Conservation (phyloP, 495 filamentous ascomycete species). For the Aspergillus olivimuriae region DNA sequence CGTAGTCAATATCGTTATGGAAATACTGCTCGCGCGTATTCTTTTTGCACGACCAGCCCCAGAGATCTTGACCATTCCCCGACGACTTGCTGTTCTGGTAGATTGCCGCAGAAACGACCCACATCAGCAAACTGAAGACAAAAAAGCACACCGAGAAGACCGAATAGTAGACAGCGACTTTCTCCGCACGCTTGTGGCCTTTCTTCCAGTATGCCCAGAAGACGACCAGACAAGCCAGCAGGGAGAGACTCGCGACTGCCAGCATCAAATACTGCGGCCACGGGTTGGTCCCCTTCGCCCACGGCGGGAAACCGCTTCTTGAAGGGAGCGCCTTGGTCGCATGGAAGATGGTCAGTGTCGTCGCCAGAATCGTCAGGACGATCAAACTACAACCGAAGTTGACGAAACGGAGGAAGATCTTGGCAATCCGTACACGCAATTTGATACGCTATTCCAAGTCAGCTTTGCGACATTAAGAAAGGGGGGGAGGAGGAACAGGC, state of each 20-base stretch:
- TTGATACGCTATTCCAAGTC: conserved; percentile 97
- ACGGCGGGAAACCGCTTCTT: conserved; percentile 74
- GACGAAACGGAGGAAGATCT: conserved; percentile 85
- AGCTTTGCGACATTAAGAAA: too few relatives aligned
- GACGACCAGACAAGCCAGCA: conserved; percentile 70
- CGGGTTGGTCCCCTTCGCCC: conserved; percentile 68
- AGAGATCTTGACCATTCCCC: conserved; percentile 76
- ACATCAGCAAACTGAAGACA: conserved; percentile 88
- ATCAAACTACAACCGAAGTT: conserved; percentile 97
- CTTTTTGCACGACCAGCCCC: conserved; percentile 93
- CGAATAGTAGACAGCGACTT: conserved; percentile 89
- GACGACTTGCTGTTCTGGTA: conserved; percentile 69
- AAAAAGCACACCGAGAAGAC: conserved; percentile 89
- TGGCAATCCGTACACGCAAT: conserved; percentile 84
- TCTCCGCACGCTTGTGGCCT: conserved; percentile 84
- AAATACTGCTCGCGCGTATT: conserved; percentile 75
- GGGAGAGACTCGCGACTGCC: conserved; percentile 68
- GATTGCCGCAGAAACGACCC: conserved; percentile 79
- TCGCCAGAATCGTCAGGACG: conserved; percentile 77
- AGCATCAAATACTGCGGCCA: conserved; percentile 91
- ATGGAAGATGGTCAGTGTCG: conserved; percentile 85
- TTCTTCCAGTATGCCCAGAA: conserved; percentile 85
- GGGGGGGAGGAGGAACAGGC: too few relatives aligned
- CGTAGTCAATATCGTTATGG: conserved; percentile 73
- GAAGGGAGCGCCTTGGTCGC: conserved; percentile 65